Percentiles rank a stretch among this genome's conserved stretches.
phyloP scores from a whole-genome alignment of 2,329 filamentous ascomycete species.

The Anthostomella pinea region DNA sequence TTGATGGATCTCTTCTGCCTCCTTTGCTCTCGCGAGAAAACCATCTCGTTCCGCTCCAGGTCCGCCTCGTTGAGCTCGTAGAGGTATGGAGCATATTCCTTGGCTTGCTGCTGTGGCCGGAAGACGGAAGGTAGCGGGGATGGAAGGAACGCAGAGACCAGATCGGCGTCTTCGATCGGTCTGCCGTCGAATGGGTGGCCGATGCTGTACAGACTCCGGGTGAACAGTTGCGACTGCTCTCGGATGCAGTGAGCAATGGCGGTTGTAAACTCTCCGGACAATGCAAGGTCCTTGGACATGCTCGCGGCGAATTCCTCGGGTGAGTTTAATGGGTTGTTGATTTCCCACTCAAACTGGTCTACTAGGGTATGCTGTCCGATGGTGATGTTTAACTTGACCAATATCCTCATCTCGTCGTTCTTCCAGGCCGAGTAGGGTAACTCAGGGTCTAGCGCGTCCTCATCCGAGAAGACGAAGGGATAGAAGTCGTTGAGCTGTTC shows the following conservation, averaged over 20 bases:
- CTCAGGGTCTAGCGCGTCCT: slow-evolving; percentile 85
- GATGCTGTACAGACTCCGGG: slow-evolving; percentile 86
- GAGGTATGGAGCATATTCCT: slow-evolving; percentile 89
- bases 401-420: slow-evolving; percentile 96
- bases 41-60: slow-evolving; percentile 84
- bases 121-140: slow-evolving; percentile 82
- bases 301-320: slow-evolving; percentile 89
- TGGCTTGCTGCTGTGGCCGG: slow-evolving; percentile 85
- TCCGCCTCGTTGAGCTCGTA: slow-evolving; percentile 92
- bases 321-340: slow-evolving; percentile 90
- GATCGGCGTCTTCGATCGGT: slow-evolving; percentile 86
- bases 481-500: slow-evolving; percentile 94
- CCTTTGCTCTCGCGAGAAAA: slow-evolving; percentile 89
- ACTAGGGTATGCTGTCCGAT: slow-evolving; percentile 92
- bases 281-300: slow-evolving; percentile 85
- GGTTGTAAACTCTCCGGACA: slow-evolving; percentile 94
- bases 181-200: slow-evolving; percentile 94
- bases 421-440: slow-evolving; percentile 93
- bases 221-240: slow-evolving; percentile 93
- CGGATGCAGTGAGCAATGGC: slow-evolving; percentile 97
- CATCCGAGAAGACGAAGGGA: slow-evolving; percentile 84
- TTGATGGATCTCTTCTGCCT: slow-evolving; percentile 95
- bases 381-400: slow-evolving; percentile 95
- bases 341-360: slow-evolving; percentile 98
- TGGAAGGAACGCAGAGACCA: slow-evolving; percentile 79